Percentiles rank a stretch among this genome's conserved stretches.
phyloP scores from a whole-genome alignment of 305 asterid genomes.

The Vinca major region DNA sequence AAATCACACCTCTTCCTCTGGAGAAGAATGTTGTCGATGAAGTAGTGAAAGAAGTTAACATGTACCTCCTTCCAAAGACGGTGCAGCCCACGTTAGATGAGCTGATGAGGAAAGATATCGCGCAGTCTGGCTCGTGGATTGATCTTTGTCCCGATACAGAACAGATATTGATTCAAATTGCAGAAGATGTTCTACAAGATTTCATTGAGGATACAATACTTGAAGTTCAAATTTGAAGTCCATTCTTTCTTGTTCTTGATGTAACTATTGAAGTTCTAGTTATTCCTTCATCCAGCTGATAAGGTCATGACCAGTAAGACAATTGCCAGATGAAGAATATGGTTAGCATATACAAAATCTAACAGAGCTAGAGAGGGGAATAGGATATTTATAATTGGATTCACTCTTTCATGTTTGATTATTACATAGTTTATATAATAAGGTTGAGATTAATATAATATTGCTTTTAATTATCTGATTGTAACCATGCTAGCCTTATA shows the following conservation, averaged over 20 bases:
- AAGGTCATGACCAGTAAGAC: neutral
- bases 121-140: conserved; percentile 25
- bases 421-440: neutral
- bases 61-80: conserved; percentile 34
- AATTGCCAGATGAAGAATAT: neutral
- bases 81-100: conserved; percentile 31
- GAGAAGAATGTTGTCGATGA: conserved; percentile 41
- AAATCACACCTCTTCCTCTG: conserved; percentile 19
- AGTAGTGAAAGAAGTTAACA: conserved; percentile 46
- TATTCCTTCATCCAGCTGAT: neutral
- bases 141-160: conserved; percentile 23
- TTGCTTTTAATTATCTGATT: neutral
- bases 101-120: conserved; percentile 14
- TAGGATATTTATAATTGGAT: neutral
- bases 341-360: conserved; percentile 1
- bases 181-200: conserved; percentile 34
- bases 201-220: conserved; percentile 21
- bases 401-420: neutral
- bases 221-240: conserved; percentile 17
- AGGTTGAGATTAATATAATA: neutral
- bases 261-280: neutral
- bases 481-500: neutral
- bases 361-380: neutral
- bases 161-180: conserved; percentile 20
- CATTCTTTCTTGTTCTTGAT: neutral